Base-by-base conservation (phyloP, 1,139 yeast genomes). In the Nematodospora anomalae region DNA sequence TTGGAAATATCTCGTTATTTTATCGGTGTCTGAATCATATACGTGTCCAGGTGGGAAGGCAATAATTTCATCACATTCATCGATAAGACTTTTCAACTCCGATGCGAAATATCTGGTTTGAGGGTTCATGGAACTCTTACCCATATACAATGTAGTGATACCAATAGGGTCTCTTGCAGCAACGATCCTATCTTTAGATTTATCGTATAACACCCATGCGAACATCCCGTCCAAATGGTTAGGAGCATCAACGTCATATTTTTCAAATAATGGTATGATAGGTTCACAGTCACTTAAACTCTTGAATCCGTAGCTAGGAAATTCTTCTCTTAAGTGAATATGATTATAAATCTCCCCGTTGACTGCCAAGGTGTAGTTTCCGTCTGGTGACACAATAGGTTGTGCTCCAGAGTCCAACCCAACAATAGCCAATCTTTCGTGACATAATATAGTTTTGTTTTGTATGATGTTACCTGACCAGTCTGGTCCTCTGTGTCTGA, bases 121-220 rank as follows among this genome's bases (percentile, higher is more conserved):
- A 46, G 96, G 95, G 40, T 69, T 58, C 52, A 71, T 65, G 36
- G 89, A 76, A 36, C 79, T 72, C 60, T 86, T 80, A 51, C 99
- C 99, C 88, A 90, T 83, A 76, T 92, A 92, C 57, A 92, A 72
- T 40, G 98, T 89, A 49, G 96, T 90, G 61, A 92, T 83, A 57
- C 99, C 99, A 51, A 92, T 86, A 37, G 98, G 99, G 64, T 92
- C 99, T 69, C 99, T 80, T 35, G 98, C 97, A 47, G 98, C 99
- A 45, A 90, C 71, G 44, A 92, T 80, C 55, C 97, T 79, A 67
- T 92, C 97, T 43, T 75, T 71, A 58, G 79, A 67, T 50, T 82
- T 80, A 67, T 92, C 98, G 62, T 89, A 85, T 42, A 92, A 70
- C 26, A 83, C 96, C 74, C 88, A 92, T 29, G 97, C 97, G 59